Evolutionary conservation across 1,284 basidiomycete genomes (phyloP), one percentile per base, ranked within the genome.

Genomic region (Quambalaria eucalypti): DNA sequence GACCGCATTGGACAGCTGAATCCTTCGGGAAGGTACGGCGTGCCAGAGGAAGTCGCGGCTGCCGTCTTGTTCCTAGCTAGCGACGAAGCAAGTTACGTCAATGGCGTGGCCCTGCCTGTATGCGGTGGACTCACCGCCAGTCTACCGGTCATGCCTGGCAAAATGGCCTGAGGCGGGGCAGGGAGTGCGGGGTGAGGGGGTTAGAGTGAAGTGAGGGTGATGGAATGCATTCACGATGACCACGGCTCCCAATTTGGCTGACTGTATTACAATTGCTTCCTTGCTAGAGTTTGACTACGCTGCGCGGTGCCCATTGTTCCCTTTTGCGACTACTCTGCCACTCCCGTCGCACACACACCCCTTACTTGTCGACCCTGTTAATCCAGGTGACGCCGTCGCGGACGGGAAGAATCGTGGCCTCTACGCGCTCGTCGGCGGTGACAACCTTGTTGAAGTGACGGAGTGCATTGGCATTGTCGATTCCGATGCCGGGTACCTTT

Each of bases 1-100:
- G 78, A 78, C 50, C 90, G 86, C 78, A 82, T 95, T 52, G 91
- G 90, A 1, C 87, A 90, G 73, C 77, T 93, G 51, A 93, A 92
- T 72, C 86, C 91, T 1, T 76, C 88, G 54, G 84, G 86, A 21
- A 80, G 90, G 52, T 89, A 85, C 56, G 61, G 66, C 28, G 63
- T 64, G 7, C 60, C 56, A 2, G 52, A 55, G 1, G 59, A 62
- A 46, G 55, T 51, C 54, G 90, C 89, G 1, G 85, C 87, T 57
- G 83, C 83, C 30, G 87, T 86, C 0, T 78, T 90, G 19, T 95
- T 91, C 79, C 79, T 96, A 46, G 90, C 88, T 12, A 88, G 87
- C 44, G 88, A 88, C 87, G 71, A 76, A 68, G 88, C 89, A 1
- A 90, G 88, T 69, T 74, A 93, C 74, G 84, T 96, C 55, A 96